These are phyloP conservation scores for Ensete glaucum DNA, from an alignment of 176 grass and related monocot genomes.

Conservation along the genomic window DNA sequence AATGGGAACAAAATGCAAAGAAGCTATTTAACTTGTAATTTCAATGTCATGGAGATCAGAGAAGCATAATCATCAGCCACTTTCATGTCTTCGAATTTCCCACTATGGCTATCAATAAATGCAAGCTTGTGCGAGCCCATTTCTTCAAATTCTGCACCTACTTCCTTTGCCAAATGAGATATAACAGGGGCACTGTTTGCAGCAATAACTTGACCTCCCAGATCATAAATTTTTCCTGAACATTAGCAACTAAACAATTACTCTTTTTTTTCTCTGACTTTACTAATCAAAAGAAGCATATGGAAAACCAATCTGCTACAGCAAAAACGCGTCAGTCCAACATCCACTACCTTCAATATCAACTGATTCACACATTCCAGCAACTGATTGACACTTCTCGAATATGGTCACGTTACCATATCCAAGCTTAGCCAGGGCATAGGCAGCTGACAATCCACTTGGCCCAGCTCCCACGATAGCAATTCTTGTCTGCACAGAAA, in stretches of 20 bases:
- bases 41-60: constrained; percentile 53
- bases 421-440: constrained; percentile 58
- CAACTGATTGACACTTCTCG: constrained; percentile 49
- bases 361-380: constrained; percentile 66
- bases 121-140: constrained; percentile 70
- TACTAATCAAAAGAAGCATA: neutral
- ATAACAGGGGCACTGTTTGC: constrained; percentile 75
- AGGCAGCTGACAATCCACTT: constrained; percentile 56
- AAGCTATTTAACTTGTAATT: constrained; percentile 39
- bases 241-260: neutral
- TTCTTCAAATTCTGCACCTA: constrained; percentile 63
- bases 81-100: constrained; percentile 52
- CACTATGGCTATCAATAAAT: constrained; percentile 51
- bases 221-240: constrained; percentile 54
- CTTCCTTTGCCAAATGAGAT: constrained; percentile 64
- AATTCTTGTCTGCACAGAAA: constrained; percentile 43
- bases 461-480: constrained; percentile 52
- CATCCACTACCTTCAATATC: constrained; percentile 42
- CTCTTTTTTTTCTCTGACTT: neutral
- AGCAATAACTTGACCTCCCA: constrained; percentile 75
- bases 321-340: neutral
- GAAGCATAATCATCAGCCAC: constrained; percentile 70
- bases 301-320: neutral
- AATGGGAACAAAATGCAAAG: neutral
- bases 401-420: constrained; percentile 56